Conservation (phyloP, 2,329 filamentous ascomycete species). For the Phialemoniopsis sp. region DNA sequence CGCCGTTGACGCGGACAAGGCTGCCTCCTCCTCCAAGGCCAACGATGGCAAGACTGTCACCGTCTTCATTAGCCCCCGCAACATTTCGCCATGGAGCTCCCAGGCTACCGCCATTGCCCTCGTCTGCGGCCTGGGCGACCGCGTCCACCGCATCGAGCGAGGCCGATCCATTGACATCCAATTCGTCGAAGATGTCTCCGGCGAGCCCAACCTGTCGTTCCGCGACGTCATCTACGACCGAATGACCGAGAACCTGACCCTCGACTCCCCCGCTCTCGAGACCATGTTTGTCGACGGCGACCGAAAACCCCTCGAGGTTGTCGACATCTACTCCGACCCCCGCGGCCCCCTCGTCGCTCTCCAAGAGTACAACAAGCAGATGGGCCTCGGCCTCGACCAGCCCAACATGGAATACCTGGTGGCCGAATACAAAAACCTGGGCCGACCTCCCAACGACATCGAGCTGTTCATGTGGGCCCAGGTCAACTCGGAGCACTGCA, state of each 20-base stretch:
- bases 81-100: slow-evolving; percentile 95
- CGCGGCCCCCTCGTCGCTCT: slow-evolving; percentile 67
- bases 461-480: slow-evolving; percentile 99
- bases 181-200: slow-evolving; percentile 47
- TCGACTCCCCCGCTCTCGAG: slow-evolving; percentile 62
- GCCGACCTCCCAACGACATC: slow-evolving; percentile 74
- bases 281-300: slow-evolving; percentile 73
- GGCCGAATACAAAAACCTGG: slow-evolving; percentile 68
- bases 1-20: slow-evolving; percentile 23
- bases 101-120: slow-evolving; percentile 92
- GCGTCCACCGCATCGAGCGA: slow-evolving; percentile 77
- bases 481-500: slow-evolving; percentile 94
- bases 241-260: slow-evolving; percentile 84
- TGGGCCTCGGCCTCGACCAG: slow-evolving; percentile 82
- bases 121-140: slow-evolving; percentile 74
- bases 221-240: slow-evolving; percentile 80
- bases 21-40: slow-evolving; percentile 19
- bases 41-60: slow-evolving; percentile 41
- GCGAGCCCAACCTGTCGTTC: slow-evolving; percentile 44
- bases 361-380: slow-evolving; percentile 75
- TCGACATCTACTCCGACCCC: slow-evolving; percentile 67
- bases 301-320: slow-evolving; percentile 62
- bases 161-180: slow-evolving; percentile 72
- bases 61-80: slow-evolving; percentile 70
- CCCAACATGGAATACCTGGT: slow-evolving; percentile 93